Base-by-base conservation (phyloP, 1,284 basidiomycete genomes). In the Fistulinella cinereoalba region DNA sequence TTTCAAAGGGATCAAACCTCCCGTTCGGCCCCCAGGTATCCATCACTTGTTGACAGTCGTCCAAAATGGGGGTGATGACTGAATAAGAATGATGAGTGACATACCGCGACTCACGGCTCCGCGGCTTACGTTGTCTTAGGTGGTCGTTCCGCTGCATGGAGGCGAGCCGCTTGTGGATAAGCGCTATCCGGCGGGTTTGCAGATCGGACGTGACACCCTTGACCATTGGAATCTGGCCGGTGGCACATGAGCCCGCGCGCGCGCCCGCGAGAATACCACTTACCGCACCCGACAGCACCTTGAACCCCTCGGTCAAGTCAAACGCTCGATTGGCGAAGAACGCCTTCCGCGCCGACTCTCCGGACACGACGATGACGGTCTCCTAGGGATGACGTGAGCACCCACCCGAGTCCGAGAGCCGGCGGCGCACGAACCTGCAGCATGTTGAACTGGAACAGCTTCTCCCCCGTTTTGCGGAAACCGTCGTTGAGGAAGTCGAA, bases 241-340 rank as follows among this genome's bases (percentile, higher is more conserved):
- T 40, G 50, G 46, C 33, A 53, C 41, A 28, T 50, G 41, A 32
- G 7, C 29, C 6, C 12, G 31, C 8, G 1, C 3, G 6, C 18
- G 31, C 9, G 31, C 13, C 31, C 8, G 31, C 6, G 41, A 44
- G 33, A 38, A 43, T 37, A 28, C 41, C 40, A 74, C 81, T 52
- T 60, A 88, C 85, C 44, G 82, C 83, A 44, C 85, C 85, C 44
- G 83, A 85, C 49, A 88, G 73, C 55, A 85, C 76, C 57, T 80
- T 83, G 71, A 86, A 88, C 13, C 84, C 85, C 68, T 85, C 82
- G 37, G 81, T 83, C 44, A 88, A 74, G 65, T 88, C 84, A 52
- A 88, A 76, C 15, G 75, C 73, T 65, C 77, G 81, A 44, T 83
- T 76, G 5, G 75, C 72, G 57, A 88, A 84, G 66, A 87, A 87